phyloP scores from a whole-genome alignment of 208 protist genomes.

The Ichthyophonus hoferi region DNA sequence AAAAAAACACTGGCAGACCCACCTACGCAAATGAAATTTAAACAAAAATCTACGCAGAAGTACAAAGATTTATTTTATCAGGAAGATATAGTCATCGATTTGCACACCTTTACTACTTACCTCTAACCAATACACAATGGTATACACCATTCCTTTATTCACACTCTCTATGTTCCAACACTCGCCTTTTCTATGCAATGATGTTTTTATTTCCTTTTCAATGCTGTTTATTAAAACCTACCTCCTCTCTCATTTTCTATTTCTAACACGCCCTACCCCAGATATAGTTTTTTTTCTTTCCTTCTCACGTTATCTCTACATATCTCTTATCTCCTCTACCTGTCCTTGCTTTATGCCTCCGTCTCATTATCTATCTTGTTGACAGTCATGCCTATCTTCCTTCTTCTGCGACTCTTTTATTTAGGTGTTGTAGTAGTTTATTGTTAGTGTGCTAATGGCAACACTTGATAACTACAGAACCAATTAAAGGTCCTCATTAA shows the following conservation, averaged over 20 bases:
- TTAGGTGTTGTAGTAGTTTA: not conserved
- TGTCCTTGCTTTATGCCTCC: not conserved
- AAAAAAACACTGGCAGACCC: no score
- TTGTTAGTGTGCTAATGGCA: not conserved
- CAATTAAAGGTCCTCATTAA: not conserved
- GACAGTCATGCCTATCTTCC: not conserved
- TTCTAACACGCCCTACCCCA: not conserved
- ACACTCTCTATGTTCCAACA: not conserved
- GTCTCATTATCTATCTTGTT: not conserved
- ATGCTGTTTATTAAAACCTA: not conserved
- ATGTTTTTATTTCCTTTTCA: not conserved
- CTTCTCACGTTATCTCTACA: not conserved
- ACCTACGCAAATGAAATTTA: no score
- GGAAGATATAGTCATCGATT: no score
- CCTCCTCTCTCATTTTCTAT: not conserved
- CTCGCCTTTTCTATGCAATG: not conserved
- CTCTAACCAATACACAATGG: no score
- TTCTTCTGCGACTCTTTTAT: not conserved
- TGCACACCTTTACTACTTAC: not conserved
- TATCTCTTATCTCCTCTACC: not conserved
- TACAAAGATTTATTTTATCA: no score
- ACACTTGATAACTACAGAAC: not conserved
- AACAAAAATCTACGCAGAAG: no score
- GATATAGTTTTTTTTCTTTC: not conserved
- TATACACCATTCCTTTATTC: not conserved